Evolutionary conservation across 495 filamentous ascomycete genomes (phyloP).

Genomic region (Daldinia concentrica): DNA sequence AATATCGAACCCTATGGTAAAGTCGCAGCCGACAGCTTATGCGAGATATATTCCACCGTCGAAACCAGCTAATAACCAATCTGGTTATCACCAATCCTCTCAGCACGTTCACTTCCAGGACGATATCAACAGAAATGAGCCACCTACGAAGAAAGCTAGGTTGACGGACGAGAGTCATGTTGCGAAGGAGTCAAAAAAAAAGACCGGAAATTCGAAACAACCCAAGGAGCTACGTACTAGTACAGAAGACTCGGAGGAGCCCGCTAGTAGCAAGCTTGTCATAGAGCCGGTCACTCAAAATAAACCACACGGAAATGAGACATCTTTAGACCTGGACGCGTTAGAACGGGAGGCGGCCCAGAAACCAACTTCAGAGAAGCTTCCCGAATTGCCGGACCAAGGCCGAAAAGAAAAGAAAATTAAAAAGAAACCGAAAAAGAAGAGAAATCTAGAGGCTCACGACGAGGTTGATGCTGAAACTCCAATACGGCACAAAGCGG

Average conservation of each 20-base stretch:
- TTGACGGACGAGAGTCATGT: conserved; percentile 25
- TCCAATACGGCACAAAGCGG: conserved; percentile 52
- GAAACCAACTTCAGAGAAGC: conserved; percentile 3
- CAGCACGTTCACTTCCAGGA: conserved; percentile 41
- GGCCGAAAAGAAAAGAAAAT: conserved; percentile 49
- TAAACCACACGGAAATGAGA: conserved; percentile 1
- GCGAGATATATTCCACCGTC: conserved; percentile 54
- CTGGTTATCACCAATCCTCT: conserved; percentile 16
- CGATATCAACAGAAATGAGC: conserved; percentile 23
- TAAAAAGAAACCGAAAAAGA: conserved; percentile 53
- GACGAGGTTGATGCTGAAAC: conserved; percentile 36
- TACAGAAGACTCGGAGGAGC: conserved; percentile 7
- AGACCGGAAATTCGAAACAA: conserved; percentile 35
- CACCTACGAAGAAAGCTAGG: conserved; percentile 39
- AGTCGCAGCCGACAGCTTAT: conserved; percentile 47
- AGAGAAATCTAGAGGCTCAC: conserved; percentile 40
- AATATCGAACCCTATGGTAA: conserved; percentile 14
- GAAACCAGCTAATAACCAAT: conserved; percentile 26
- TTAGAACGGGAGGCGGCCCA: not conserved
- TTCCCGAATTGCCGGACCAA: conserved; percentile 9
- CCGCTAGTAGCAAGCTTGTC: too few species aligned
- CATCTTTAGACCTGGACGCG: not conserved
- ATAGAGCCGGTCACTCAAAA: not conserved
- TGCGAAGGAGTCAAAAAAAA: conserved; percentile 24
- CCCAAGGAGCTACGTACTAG: conserved; percentile 18